phyloP scores from a whole-genome alignment of 345 rosid species.

The Draba incana region DNA sequence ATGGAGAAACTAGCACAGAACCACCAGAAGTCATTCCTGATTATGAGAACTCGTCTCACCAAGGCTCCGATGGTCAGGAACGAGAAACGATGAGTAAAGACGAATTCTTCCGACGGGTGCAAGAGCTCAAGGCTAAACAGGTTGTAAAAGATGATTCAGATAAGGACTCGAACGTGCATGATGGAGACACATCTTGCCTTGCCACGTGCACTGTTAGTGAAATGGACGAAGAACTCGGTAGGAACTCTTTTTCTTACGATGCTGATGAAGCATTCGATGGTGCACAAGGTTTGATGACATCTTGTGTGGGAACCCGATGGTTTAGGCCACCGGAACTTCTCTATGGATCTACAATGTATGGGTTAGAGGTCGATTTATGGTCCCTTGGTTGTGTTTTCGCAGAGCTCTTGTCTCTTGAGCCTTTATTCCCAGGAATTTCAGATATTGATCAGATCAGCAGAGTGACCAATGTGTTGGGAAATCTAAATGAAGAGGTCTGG shows the following conservation, averaged over 20 bases:
- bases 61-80: slow-evolving; percentile 40
- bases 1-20: slow-evolving; percentile 42
- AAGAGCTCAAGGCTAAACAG: slow-evolving; percentile 57
- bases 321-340: slow-evolving; percentile 93
- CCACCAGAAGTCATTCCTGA: slow-evolving; percentile 48
- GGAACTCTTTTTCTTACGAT: slow-evolving; percentile 58
- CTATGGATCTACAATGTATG: slow-evolving; percentile 81
- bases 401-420: slow-evolving; percentile 73
- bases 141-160: slow-evolving; percentile 51
- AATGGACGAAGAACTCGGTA: slow-evolving; percentile 62
- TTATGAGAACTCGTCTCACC: slow-evolving; percentile 40
- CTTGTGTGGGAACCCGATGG: slow-evolving; percentile 98
- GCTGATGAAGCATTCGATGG: slow-evolving; percentile 58
- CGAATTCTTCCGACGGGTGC: slow-evolving; percentile 56
- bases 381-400: slow-evolving; percentile 88
- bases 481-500: slow-evolving; percentile 79
- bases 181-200: slow-evolving; percentile 76
- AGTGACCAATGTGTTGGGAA: slow-evolving; percentile 71
- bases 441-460: slow-evolving; percentile 89
- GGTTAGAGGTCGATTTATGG: slow-evolving; percentile 88
- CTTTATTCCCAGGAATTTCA: slow-evolving; percentile 84
- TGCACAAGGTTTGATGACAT: slow-evolving; percentile 63
- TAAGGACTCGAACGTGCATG: slow-evolving; percentile 62
- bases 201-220: slow-evolving; percentile 86
- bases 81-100: slow-evolving; percentile 48